Conservation (phyloP, 257 asterid species). For the Forsythia viridissima region DNA sequence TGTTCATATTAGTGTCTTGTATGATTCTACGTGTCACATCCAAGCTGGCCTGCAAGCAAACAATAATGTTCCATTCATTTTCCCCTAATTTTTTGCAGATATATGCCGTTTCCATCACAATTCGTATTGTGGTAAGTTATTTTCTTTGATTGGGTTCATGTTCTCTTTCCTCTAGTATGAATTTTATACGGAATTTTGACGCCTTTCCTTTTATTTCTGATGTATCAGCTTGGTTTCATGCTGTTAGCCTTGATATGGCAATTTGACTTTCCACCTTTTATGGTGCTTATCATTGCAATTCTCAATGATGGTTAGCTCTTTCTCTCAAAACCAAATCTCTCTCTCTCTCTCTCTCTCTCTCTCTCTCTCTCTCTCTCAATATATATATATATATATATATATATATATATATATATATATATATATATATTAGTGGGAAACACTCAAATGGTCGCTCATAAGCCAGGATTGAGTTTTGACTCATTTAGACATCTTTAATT, state of each 20-base stretch:
- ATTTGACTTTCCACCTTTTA: slow-evolving; percentile 96
- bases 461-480: not conserved
- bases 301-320: slow-evolving; percentile 77
- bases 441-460: too few relatives aligned
- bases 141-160: slow-evolving; percentile 6
- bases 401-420: too few relatives aligned
- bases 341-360: not conserved
- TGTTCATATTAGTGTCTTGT: not conserved
- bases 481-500: too few relatives aligned
- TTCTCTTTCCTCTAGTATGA: not conserved
- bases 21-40: not conserved
- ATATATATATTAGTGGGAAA: too few relatives aligned
- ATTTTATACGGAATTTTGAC: slow-evolving; percentile 19
- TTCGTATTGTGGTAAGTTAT: slow-evolving; percentile 92
- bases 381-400: too few relatives aligned
- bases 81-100: slow-evolving; percentile 50
- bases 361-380: too few relatives aligned
- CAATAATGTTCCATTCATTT: slow-evolving; percentile 7
- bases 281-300: slow-evolving; percentile 99
- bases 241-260: slow-evolving; percentile 92
- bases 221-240: slow-evolving; percentile 94
- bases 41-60: not conserved
- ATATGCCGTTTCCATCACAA: slow-evolving; percentile 96
- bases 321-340: slow-evolving; percentile 14
- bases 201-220: slow-evolving; percentile 9